Base-by-base conservation (phyloP, 192 early-diverging fungal genomes). In the Jimgerdemannia lactiflua region DNA sequence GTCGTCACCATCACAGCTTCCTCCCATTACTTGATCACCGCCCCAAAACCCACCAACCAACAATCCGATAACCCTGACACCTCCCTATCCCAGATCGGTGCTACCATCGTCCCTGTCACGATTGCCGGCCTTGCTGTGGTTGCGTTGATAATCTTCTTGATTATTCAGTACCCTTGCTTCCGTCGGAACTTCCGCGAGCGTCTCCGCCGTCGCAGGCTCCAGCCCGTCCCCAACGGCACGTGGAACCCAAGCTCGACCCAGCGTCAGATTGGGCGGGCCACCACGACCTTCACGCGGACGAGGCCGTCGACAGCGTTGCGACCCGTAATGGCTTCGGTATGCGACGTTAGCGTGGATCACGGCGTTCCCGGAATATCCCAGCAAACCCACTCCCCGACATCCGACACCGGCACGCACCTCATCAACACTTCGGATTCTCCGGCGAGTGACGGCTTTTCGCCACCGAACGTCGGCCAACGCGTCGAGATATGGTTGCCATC, bases 191-290 rank as follows among this genome's bases (percentile, higher is more conserved):
- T 71, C 65, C 42, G 40, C 67, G 74, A 65, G 65, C 65, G 65
- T 54, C 70, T 39, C 65, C 63, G 39, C 39, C 19, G 49, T 59
- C 49, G 49, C 14, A 59, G 14, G 14, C 49, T 10, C 49, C 49
- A 59, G 8, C 49, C 49, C 14, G 49, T 59, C 8, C 8, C 6
- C 49, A 59, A 6, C 14, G 49, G 8, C 49, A 59, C 14, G 6
- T 59, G 49, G 49, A 59, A 73, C 42, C 41, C 63, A 67, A 70
- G 65, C 74, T 73, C 59, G 39, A 70, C 20, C 42, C 20, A 49
- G 69, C 63, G 54, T 20, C 59, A 39, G 77, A n/a, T 75, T 82
- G 19, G 81, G 84, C 74, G 71, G 74, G 64, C 64, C 74, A 66
- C 64, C 74, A 43, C 83, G 83, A 80, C 14, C 14, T 10, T 59